phyloP scores from a whole-genome alignment of 83 land plant species.

The Picea abies region DNA sequence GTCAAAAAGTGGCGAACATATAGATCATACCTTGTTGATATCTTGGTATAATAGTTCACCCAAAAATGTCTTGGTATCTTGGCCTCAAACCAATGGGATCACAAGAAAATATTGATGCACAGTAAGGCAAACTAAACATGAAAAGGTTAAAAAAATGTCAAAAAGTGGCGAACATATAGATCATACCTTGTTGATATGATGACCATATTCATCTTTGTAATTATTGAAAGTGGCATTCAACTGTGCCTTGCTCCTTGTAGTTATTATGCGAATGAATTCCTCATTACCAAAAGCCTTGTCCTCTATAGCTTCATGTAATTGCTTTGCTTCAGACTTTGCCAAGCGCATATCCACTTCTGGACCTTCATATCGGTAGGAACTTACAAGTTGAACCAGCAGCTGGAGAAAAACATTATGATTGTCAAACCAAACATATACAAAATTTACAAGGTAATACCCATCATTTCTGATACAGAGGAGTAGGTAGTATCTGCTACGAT shows the following conservation, averaged over 20 bases:
- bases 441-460: no score
- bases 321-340: constrained; percentile 41
- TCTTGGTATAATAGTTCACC: not conserved
- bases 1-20: not conserved
- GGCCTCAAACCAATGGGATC: not conserved
- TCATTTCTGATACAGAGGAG: no score
- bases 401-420: constrained; percentile 15
- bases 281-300: constrained; percentile 29
- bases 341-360: constrained; percentile 34
- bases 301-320: constrained; percentile 37
- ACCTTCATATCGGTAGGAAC: constrained; percentile 50
- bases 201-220: constrained; percentile 42
- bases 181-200: constrained; percentile 48
- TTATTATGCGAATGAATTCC: constrained; percentile 40
- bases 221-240: constrained; percentile 49
- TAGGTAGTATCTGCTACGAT: no score
- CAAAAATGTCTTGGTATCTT: not conserved
- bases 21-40: constrained; percentile 46
- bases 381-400: constrained; percentile 52
- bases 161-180: not conserved
- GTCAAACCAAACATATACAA: not conserved
- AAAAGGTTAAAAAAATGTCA: not conserved
- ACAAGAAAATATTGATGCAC: not conserved
- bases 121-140: not conserved
- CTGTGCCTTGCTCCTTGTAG: constrained; percentile 56